Conservation (phyloP, 2,329 filamentous ascomycete species). For the Penicillium sp. region DNA sequence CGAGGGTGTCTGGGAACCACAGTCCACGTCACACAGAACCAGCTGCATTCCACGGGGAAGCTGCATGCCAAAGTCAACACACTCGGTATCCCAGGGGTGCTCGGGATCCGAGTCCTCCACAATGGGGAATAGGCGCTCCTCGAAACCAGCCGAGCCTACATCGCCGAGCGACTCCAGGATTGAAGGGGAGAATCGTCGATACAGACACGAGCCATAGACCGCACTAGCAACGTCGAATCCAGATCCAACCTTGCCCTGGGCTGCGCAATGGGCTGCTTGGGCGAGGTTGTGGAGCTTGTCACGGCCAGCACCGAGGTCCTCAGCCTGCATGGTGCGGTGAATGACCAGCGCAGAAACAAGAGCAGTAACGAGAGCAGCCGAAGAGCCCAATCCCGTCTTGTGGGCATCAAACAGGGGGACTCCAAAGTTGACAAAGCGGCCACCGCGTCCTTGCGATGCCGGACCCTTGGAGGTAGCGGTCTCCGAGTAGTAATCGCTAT, state of each 20-base stretch:
- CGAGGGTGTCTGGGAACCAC: conserved; percentile 85
- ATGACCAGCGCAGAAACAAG: conserved; percentile 59
- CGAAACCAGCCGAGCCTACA: conserved; percentile 66
- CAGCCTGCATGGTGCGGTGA: conserved; percentile 45
- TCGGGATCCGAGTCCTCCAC: conserved; percentile 59
- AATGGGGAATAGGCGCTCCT: conserved; percentile 60
- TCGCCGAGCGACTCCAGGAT: conserved; percentile 68
- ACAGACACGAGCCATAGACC: conserved; percentile 86
- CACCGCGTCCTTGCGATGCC: conserved; percentile 34
- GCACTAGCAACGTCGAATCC: conserved; percentile 95
- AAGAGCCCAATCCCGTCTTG: conserved; percentile 95
- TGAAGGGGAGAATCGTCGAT: conserved; percentile 84
- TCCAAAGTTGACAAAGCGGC: conserved; percentile 73
- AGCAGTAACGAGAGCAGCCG: conserved; percentile 87
- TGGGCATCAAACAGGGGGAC: conserved; percentile 75
- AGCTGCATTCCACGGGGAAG: conserved; percentile 73
- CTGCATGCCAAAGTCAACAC: conserved; percentile 66
- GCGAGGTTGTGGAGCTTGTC: conserved; percentile 82
- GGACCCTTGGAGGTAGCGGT: conserved; percentile 46
- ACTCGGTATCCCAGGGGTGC: conserved; percentile 73
- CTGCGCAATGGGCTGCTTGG: conserved; percentile 89
- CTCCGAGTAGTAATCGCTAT: conserved; percentile 95
- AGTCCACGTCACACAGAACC: conserved; percentile 94
- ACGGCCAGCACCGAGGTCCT: conserved; percentile 51
- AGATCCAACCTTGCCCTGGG: conserved; percentile 93